Evolutionary conservation across 352 stramenopile genomes (phyloP), one percentile per base, ranked within the genome.

Genomic region (Pythium angustatum): DNA sequence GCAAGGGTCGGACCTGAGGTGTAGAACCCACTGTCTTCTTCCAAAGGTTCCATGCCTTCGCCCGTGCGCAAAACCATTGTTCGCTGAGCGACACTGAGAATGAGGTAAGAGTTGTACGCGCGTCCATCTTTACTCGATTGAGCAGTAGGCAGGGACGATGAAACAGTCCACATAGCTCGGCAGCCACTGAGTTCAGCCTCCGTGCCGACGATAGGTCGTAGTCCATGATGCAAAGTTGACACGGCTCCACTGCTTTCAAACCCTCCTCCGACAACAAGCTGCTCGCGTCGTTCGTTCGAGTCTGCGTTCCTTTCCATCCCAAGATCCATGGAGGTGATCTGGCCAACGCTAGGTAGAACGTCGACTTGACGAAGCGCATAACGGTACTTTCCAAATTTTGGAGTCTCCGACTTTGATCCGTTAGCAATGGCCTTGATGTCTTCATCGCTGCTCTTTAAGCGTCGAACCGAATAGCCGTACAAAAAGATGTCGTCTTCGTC

Each of bases 31-130:
- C 82, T 91, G 49, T 92, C 80, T 64, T 91, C 83, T 64, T 96
- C 83, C 38, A 96, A 64, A 1, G 85, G 85, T 22, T 93, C 81
- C 83, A 93, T 95, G 0, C 83, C 87, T 71, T 95, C 87, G 2
- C 87, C 85, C 19, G 87, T 93, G 30, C 83, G 77, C 30, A 95
- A 64, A n/a, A 95, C 81, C 83, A 95, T 94, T 19, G 87, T 95
- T 49, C 82, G 71, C 48, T 91, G 85, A 7, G 78, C 85, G 43
- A 95, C 79, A 57, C 84, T 93, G 31, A 95, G 53, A 24, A 95
- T 93, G 3, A 95, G 62, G 43, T 93, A 95, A 22, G 85, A 83
- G 43, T 91, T 90, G 65, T 88, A 92, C 11, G 72, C 66, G 5
- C 77, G 71, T 7, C 74, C 78, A 59, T 91, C 83, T 12, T 66